A percentile compares a stretch with the other conserved stretches of the same genome.
Conservation (phyloP, 2,329 filamentous ascomycete genomes). For the Ceratocystis smalleyi region DNA sequence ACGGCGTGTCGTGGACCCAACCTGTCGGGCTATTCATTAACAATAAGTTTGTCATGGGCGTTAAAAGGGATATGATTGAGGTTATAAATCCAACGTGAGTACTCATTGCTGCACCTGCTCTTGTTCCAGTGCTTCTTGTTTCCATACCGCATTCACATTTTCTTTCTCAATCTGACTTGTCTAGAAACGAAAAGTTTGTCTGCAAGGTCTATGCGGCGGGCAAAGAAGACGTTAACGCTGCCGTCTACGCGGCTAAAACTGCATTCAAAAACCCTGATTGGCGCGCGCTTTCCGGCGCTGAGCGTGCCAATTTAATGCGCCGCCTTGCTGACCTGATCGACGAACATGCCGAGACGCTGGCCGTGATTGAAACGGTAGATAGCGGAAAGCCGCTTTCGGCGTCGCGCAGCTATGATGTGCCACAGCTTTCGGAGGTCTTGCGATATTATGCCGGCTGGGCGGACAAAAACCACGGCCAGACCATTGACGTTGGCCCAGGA, state of each 20-base stretch:
- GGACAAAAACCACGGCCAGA: slow-evolving; percentile 64
- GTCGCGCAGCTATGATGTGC: slow-evolving; percentile 48
- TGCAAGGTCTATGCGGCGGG: slow-evolving; percentile 54
- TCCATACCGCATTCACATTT: neutral
- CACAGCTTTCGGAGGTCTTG: slow-evolving; percentile 32
- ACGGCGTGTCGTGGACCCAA: slow-evolving; percentile 56
- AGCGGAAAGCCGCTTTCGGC: slow-evolving; percentile 63
- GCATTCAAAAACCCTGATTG: slow-evolving; percentile 54
- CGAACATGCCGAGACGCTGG: slow-evolving; percentile 38
- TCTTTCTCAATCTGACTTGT: neutral
- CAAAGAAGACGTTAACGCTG: slow-evolving; percentile 50
- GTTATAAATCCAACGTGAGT: slow-evolving; percentile 54
- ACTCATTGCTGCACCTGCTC: neutral
- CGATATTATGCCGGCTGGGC: slow-evolving; percentile 69
- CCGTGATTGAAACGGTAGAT: slow-evolving; percentile 55
- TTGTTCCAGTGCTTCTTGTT: neutral
- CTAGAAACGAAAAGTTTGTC: slow-evolving; percentile 49
- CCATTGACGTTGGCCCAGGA: slow-evolving; percentile 52
- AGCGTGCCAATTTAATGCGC: slow-evolving; percentile 52
- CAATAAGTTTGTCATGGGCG: slow-evolving; percentile 60
- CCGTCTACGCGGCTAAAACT: slow-evolving; percentile 52
- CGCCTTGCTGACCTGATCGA: slow-evolving; percentile 56
- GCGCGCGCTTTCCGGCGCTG: slow-evolving; percentile 50
- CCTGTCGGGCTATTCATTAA: slow-evolving; percentile 70
- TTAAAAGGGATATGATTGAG: slow-evolving; percentile 46